phyloP scores from a whole-genome alignment of 2,329 filamentous ascomycete genomes.

The Neodidymelliopsis sp. region DNA sequence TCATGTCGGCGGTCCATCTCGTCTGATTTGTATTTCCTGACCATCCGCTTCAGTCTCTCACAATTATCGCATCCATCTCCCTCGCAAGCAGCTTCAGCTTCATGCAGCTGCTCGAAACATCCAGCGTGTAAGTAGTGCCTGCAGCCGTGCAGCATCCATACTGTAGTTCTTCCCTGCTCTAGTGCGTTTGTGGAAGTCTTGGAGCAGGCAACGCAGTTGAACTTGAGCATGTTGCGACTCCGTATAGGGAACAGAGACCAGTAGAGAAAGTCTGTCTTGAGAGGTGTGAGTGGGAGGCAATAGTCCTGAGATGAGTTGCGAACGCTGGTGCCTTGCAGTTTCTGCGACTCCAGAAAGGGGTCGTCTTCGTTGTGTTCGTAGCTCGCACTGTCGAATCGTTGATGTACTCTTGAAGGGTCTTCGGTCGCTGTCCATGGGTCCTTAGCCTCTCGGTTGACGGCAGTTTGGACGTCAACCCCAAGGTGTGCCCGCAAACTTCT shows the following conservation, averaged over 20 bases:
- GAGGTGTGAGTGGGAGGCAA: background rate
- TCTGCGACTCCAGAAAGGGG: background rate
- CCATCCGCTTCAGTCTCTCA: background rate
- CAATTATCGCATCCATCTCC: background rate
- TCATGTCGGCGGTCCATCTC: background rate
- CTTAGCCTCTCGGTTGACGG: background rate
- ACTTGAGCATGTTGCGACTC: background rate
- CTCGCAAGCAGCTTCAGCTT: background rate
- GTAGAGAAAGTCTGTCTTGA: background rate
- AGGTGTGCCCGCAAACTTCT: background rate
- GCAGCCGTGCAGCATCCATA: constrained; percentile 6
- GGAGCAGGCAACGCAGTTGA: constrained; percentile 1
- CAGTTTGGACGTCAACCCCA: background rate
- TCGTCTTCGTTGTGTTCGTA: background rate
- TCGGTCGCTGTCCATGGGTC: background rate
- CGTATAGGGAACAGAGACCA: background rate
- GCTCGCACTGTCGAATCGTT: constrained; percentile 5
- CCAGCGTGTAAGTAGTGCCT: background rate
- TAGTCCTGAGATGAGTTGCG: background rate
- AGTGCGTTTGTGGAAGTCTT: background rate
- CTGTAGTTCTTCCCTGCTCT: background rate
- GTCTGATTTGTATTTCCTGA: background rate
- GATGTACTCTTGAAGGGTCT: background rate
- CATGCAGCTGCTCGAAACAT: background rate
- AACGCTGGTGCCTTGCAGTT: background rate